These are phyloP conservation scores for Ceratocystis lukuohia DNA, from an alignment of 2,329 filamentous ascomycete genomes.

Conservation along the genomic window DNA sequence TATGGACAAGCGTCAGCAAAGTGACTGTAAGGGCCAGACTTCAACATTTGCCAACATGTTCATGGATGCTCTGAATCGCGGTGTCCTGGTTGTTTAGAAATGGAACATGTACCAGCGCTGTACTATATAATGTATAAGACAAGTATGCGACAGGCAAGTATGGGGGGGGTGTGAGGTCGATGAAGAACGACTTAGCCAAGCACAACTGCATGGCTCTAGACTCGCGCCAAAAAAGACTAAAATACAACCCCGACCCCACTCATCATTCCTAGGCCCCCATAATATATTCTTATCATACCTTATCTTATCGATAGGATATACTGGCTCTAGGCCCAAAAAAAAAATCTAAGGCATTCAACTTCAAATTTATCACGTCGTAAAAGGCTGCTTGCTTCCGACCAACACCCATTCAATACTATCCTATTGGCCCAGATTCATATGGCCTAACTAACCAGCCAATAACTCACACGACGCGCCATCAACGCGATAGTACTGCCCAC, in stretches of 20 bases:
- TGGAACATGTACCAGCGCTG: not conserved
- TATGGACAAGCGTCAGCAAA: slow-evolving; percentile 38
- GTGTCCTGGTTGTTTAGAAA: slow-evolving; percentile 12
- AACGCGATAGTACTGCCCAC: too few relatives aligned
- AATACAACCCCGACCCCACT: not conserved
- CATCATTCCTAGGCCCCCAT: too few relatives aligned
- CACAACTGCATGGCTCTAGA: not conserved
- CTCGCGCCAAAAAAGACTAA: not conserved
- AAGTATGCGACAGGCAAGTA: too few relatives aligned
- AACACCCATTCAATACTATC: not conserved
- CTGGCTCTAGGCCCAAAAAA: not conserved
- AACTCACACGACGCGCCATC: too few relatives aligned
- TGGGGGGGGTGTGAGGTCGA: too few relatives aligned
- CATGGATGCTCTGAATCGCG: slow-evolving; percentile 31
- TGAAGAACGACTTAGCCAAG: too few relatives aligned
- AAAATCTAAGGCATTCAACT: not conserved
- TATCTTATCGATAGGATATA: slow-evolving; percentile 1
- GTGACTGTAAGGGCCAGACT: slow-evolving; percentile 39
- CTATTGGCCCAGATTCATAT: too few relatives aligned
- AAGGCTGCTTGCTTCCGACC: not conserved
- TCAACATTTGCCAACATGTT: slow-evolving; percentile 41
- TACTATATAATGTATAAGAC: too few relatives aligned
- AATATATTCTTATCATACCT: not conserved
- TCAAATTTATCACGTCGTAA: slow-evolving; percentile 1
- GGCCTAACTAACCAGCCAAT: too few relatives aligned